Evolutionary conservation across 2,329 filamentous ascomycete genomes (phyloP).

Genomic region (Diaporthe aspalathi): DNA sequence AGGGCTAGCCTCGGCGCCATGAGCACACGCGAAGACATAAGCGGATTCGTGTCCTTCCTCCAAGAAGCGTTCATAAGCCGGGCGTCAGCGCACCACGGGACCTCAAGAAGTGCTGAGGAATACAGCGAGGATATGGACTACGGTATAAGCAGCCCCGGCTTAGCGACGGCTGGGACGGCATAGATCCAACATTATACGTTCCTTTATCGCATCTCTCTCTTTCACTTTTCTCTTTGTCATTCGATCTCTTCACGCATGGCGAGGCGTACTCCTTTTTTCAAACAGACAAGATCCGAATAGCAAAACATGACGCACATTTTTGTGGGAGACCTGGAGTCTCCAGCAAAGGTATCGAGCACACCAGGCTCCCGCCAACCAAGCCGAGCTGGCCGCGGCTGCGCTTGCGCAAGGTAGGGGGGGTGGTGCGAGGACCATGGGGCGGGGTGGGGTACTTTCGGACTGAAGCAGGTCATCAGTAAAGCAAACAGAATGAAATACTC

Average conservation of each 20-base stretch:
- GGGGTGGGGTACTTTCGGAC: background rate
- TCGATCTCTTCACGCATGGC: constrained; percentile 1
- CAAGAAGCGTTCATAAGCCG: constrained; percentile 51
- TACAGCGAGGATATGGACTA: constrained; percentile 21
- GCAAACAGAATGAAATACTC: constrained; percentile 4
- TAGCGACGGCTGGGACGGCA: constrained; percentile 15
- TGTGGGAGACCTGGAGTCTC: constrained; percentile 10
- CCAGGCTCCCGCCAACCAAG: background rate
- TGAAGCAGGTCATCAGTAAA: background rate
- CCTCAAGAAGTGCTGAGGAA: background rate
- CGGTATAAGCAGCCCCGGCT: constrained; percentile 29
- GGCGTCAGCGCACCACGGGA: background rate
- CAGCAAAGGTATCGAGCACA: background rate
- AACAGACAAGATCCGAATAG: background rate
- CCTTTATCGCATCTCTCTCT: background rate
- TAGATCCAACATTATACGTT: background rate
- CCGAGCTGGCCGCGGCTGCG: constrained; percentile 15
- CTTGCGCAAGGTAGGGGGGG: background rate
- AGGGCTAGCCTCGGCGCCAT: constrained; percentile 71
- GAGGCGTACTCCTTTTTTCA: constrained; percentile 12
- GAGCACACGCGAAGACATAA: constrained; percentile 67
- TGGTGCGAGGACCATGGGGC: background rate
- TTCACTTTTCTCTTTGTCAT: background rate
- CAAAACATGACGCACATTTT: constrained; percentile 3
- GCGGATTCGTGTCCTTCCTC: constrained; percentile 60